Percentiles rank a stretch among this genome's conserved stretches.
These are phyloP conservation scores for Penicillium lagena DNA, from an alignment of 495 filamentous ascomycete genomes.

Conservation along the genomic window DNA sequence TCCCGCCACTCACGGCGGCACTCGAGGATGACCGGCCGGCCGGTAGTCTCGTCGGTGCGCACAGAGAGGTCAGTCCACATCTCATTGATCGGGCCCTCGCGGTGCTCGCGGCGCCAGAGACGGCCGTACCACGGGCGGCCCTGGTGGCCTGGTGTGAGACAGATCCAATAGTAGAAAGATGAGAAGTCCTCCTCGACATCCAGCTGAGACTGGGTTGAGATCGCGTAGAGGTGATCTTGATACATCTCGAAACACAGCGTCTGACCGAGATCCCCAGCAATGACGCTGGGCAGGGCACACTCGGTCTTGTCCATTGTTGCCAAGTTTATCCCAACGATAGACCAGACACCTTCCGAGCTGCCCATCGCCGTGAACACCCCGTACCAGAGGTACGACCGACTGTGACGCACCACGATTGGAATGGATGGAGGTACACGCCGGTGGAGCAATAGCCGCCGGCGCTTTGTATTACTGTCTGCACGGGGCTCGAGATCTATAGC, in stretches of 20 bases:
- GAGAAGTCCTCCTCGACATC: constrained; percentile 61
- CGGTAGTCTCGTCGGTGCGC: constrained; percentile 55
- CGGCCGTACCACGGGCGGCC: constrained; percentile 17
- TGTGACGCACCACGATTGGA: constrained; percentile 58
- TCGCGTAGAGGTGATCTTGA: constrained; percentile 61
- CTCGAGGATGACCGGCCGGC: constrained; percentile 58
- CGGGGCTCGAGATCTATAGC: constrained; percentile 43
- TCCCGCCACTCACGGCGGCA: constrained; percentile 64
- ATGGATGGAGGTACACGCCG: constrained; percentile 8
- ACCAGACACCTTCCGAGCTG: constrained; percentile 41
- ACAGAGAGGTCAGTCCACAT: constrained; percentile 66
- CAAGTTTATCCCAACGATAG: constrained; percentile 49
- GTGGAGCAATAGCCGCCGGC: constrained; percentile 31
- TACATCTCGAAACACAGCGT: constrained; percentile 69
- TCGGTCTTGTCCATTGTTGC: constrained; percentile 10
- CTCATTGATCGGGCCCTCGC: constrained; percentile 72
- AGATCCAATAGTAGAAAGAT: constrained; percentile 65
- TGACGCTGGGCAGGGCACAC: constrained; percentile 7
- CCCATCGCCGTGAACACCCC: constrained; percentile 35
- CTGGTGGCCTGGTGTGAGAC: constrained; percentile 41
- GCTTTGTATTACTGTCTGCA: constrained; percentile 12
- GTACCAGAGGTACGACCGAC: constrained; percentile 57
- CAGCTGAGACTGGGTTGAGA: constrained; percentile 61
- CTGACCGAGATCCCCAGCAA: constrained; percentile 50
- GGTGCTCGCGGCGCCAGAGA: constrained; percentile 62